phyloP scores from a whole-genome alignment of 345 rosid genomes.

The Camelina hispida region DNA sequence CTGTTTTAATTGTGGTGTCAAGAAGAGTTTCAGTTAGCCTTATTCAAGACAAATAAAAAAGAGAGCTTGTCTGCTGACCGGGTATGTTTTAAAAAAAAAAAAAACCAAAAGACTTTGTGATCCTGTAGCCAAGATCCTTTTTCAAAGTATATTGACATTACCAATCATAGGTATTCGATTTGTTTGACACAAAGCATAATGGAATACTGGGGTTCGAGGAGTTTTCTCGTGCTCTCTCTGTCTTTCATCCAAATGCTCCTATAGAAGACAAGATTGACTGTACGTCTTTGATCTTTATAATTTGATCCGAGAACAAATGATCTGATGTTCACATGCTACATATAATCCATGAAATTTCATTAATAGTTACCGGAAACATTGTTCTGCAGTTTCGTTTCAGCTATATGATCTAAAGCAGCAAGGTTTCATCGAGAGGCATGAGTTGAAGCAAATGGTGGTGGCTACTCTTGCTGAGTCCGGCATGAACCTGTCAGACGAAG shows the following conservation, averaged over 20 bases:
- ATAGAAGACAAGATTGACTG: constrained; percentile 85
- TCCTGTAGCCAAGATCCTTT: neutral
- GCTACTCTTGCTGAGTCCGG: constrained; percentile 96
- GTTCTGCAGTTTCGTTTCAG: constrained; percentile 83
- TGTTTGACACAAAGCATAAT: constrained; percentile 86
- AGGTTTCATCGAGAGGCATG: constrained; percentile 89
- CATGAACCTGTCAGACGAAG: constrained; percentile 81
- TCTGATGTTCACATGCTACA: constrained; percentile 4
- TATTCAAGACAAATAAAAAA: constrained; percentile 71
- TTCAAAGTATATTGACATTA: constrained; percentile 2
- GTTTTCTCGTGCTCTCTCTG: constrained; percentile 83
- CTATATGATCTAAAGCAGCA: constrained; percentile 89
- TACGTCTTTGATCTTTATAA: constrained; percentile 42
- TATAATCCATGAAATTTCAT: neutral
- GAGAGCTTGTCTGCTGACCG: constrained; percentile 77
- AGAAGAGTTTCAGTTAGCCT: constrained; percentile 78
- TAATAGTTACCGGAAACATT: constrained; percentile 8
- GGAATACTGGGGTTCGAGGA: constrained; percentile 88
- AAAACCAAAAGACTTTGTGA: neutral
- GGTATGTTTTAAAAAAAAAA: constrained; percentile 50
- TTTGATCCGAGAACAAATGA: neutral
- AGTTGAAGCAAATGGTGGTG: constrained; percentile 86
- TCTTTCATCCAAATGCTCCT: constrained; percentile 83
- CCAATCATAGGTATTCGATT: constrained; percentile 77
- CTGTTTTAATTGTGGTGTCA: constrained; percentile 28